Base-by-base conservation (phyloP, 345 rosid species). In the Populus alba region DNA sequence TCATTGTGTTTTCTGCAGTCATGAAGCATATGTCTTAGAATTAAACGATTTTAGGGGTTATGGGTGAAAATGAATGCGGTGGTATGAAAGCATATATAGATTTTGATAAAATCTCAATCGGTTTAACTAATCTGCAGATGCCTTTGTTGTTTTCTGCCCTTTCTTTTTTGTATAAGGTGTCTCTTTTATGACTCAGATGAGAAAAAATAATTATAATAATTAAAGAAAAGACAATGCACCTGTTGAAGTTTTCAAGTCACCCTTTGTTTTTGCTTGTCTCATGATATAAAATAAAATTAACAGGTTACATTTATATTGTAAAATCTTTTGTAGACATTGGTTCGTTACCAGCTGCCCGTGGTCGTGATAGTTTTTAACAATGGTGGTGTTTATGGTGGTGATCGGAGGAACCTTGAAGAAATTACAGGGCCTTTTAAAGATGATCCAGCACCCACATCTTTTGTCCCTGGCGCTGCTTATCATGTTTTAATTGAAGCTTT, bases 331-430 rank as follows among this genome's bases (percentile, higher is more conserved):
- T 89, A 96, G 99, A 94, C 99, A 77, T 89, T 96, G 87, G 97
- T 92, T 72, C 82, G 99, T 53, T 96, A 94, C 83, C 88, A 92
- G 84, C 90, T 96, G 82, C 89, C 99, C 0, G 98, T 96, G 78
- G 89, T 91, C 69, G 91, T 96, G 77, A 92, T 96, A 65, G 99
- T 96, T 68, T 96, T 96, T 78, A 96, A 96, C 89, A 96, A 96
- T 70, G 99, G 98, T 16, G 99, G 99, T 68, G 98, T 96, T 8
- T 96, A 96, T 78, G 98, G 99, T 6, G 97, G 99, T 80, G 99
- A 96, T 16, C 79, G 98, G 66, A 94, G 99, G 86, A 86, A 82
- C 83, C 86, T 92, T 3, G 97, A 96, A 80, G 98, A 94, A 87
- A 83, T 94, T 74, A 70, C 83, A 0, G 99, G 98, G 63, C 98